These are phyloP conservation scores for Wickerhamomyces ciferrii DNA, from an alignment of 805 yeast species.

Conservation along the genomic window DNA sequence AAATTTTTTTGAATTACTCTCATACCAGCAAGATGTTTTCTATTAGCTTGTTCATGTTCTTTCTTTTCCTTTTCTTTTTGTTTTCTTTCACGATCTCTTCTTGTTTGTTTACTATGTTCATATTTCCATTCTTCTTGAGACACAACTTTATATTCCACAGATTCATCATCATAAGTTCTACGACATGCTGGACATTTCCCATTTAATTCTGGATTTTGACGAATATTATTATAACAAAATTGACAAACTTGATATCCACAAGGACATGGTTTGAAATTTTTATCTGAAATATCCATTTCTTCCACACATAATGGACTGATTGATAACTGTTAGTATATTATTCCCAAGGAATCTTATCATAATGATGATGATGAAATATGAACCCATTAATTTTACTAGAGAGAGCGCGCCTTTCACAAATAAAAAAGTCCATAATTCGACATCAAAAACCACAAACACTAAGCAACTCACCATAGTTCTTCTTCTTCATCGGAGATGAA, in stretches of 20 bases:
- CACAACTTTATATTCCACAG: constrained; percentile 79
- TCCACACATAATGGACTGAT: constrained; percentile 91
- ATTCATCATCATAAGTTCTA: constrained; percentile 86
- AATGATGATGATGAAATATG: not conserved
- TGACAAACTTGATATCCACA: constrained; percentile 99
- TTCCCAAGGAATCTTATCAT: too few species aligned
- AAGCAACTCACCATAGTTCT: constrained; percentile 53
- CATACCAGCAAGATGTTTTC: constrained; percentile 93
- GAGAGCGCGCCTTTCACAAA: not conserved
- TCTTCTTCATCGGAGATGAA: constrained; percentile 77
- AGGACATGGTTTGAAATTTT: constrained; percentile 98
- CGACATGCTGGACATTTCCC: constrained; percentile 99
- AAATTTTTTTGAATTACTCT: constrained; percentile 97
- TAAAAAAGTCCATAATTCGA: not conserved
- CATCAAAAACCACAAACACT: not conserved
- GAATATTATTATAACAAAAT: constrained; percentile 94
- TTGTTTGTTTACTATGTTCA: constrained; percentile 76
- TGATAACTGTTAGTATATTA: constrained; percentile 11
- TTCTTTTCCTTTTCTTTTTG: constrained; percentile 88
- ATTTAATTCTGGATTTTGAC: constrained; percentile 91
- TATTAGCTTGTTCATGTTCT: constrained; percentile 75
- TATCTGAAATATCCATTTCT: constrained; percentile 95
- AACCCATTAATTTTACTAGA: not conserved
- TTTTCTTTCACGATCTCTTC: constrained; percentile 75
- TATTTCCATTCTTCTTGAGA: constrained; percentile 79